Base-by-base conservation (phyloP, 306 rosid species). In the Rosa rugosa region DNA sequence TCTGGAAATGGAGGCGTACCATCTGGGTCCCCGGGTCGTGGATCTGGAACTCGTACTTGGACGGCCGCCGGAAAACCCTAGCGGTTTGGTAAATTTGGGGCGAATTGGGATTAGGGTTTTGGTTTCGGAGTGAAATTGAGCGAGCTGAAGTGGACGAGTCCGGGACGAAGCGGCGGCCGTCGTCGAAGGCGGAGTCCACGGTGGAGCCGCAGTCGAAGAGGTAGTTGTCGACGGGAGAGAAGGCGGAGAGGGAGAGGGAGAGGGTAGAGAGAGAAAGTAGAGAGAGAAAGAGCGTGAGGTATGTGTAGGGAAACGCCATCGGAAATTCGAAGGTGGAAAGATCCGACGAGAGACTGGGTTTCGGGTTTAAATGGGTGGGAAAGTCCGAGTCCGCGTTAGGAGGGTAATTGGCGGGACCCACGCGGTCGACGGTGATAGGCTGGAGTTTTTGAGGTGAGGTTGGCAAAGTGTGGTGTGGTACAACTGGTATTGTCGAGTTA, bases 171-270 rank as follows among this genome's bases (percentile, higher is more conserved):
- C 68, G 83, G 56, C 98, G 97, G 76, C 82, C 40, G 74, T 91
- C 82, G 80, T 91, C 79, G n/a, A 91, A 50, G 80, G 81, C 75
- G 82, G 92, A 82, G 38, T 81, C 66, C 4, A 13, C 75, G 36
- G 85, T 8, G 81, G 98, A 88, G 40, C 99, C 99, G 83, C 94
- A 91, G 69, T 95, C 84, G 91, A 92, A 11, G 90, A 95, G 98
- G 81, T 88, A 86, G 91, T 83, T 88, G 77, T 92, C 97, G 65
- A 80, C n/a, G 22, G 99, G 99, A 36, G 93, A 87, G 87, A 92
- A 92, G 66, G 68, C 56, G 66, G 78, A 22, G 86, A 69, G 84
- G 66, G 78, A 22, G 86, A 69, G 84, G 62, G 94, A 88, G 20
- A 78, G 40, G 2, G 88, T 46, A 11, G 4, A 60, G 77, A 81